Evolutionary conservation across 192 early-diverging fungal species (phyloP), one percentile per base, ranked within the genome.

Genomic region (Umbelopsis sp.): DNA sequence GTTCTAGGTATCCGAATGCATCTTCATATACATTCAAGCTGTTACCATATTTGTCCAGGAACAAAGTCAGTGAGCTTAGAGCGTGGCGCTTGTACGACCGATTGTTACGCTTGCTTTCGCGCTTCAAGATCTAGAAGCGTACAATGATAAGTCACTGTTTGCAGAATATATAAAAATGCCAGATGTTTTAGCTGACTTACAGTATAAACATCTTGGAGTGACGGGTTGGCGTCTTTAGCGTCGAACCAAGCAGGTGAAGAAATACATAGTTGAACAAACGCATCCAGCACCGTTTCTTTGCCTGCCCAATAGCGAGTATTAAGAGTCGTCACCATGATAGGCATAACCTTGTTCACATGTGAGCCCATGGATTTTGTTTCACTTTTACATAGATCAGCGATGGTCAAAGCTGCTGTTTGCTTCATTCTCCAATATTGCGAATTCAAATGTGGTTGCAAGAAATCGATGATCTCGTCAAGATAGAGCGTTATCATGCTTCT

Each of bases 401-500:
- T 70, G 6, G 91, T 82, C 20, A 79, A 46, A 15, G 88, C 93
- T 9, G 92, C 87, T 33, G 92, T 89, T 68, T 87, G 85, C 80
- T 94, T 93, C 16, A 92, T 78, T n/a, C 68, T 81, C 94, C 94
- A 95, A 0, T 90, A 92, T 2, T 89, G 79, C 11, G 84, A 89
- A 6, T 78, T 71, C 52, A 94, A 72, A 41, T 91, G 76, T 1
- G 71, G 73, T 22, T 82, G 77, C 13, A 84, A 74, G 12, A 88
- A 79, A 22, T 74, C 53, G 22, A 95, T 70, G 16, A 92, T 82
- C 76, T 95, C 92, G 18, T 71, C 66, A 21, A 83, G 64, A 74
- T 89, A 92, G 49, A 94, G 65, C 22, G 85, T 83, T 6, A 92
- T 80, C 21, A 91, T 83, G 8, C 83, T 82, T 0, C 85, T 76